Percentiles rank a stretch among this genome's conserved stretches.
phyloP scores from a whole-genome alignment of 768 basidiomycete genomes.

The Mycena latifolia region DNA sequence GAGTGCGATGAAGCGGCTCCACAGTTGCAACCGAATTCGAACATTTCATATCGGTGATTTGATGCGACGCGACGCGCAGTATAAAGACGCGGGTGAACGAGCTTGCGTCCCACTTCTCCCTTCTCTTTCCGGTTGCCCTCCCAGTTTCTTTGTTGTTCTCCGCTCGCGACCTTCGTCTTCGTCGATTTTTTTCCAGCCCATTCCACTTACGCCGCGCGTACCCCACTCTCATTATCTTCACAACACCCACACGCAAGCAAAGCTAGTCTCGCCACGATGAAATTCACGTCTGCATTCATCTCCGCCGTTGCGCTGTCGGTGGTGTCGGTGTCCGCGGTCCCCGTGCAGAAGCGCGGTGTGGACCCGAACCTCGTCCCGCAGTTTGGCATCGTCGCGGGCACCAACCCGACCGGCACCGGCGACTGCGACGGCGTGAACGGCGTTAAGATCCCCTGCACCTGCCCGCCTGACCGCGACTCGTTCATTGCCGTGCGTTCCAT shows the following conservation, averaged over 20 bases:
- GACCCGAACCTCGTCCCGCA: background rate
- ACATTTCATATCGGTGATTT: too few species aligned
- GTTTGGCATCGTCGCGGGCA: background rate
- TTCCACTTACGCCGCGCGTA: too few species aligned
- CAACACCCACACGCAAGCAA: background rate
- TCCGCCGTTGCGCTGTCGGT: slow-evolving; percentile 43
- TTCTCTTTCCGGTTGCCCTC: too few species aligned
- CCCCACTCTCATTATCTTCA: too few species aligned
- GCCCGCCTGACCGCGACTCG: slow-evolving; percentile 66
- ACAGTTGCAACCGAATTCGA: too few species aligned
- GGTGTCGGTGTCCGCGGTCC: slow-evolving; percentile 47
- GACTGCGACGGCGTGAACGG: slow-evolving; percentile 46
- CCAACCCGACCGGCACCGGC: background rate
- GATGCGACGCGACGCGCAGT: too few species aligned
- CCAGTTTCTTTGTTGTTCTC: too few species aligned
- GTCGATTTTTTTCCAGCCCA: too few species aligned
- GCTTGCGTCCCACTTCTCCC: too few species aligned
- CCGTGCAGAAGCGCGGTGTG: background rate
- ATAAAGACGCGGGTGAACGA: too few species aligned
- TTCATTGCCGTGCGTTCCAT: slow-evolving; percentile 39
- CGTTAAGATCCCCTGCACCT: slow-evolving; percentile 74
- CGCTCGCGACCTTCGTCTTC: too few species aligned
- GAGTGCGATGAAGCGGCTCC: too few species aligned
- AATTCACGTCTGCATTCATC: slow-evolving; percentile 43
- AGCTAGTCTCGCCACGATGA: slow-evolving; percentile 40